Evolutionary conservation across 352 stramenopile genomes (phyloP), one percentile per base, ranked within the genome.

Genomic region (Globisporangium acanthophoron): DNA sequence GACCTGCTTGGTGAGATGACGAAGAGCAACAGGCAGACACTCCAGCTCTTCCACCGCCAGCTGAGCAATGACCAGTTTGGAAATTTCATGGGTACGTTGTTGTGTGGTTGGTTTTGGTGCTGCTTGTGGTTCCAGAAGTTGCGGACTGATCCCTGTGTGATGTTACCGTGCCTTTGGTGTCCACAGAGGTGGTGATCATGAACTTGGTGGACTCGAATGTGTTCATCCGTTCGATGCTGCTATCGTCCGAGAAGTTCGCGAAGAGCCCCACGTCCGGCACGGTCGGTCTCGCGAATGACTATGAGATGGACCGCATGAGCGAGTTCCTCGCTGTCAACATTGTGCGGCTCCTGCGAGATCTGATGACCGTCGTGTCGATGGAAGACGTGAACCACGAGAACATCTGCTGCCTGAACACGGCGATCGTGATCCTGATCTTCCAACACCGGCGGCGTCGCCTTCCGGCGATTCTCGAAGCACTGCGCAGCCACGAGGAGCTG

Each of bases 191-290:
- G 43, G 88, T 97, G 52, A 88, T 96, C 50, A 72, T 89, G 27
- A 97, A 98, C 69, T 70, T 99, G 13, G 90, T 99, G 24, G 94
- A 98, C 69, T 98, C 90, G 37, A 99, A 99, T 61, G 95, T 99
- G 45, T 99, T 99, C 61, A 87, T 99, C 50, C 87, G 94, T 16
- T 97, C 92, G 37, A 90, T 98, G 71, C 66, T 97, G 9, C 59
- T 96, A 11, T 94, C 85, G 13, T 77, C 78, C 0, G 83, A 91
- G 49, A 86, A 90, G 61, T 88, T 91, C 56, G 69, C 73, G 0
- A 75, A 80, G 39, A 49, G 74, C 15, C 58, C 76, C 9, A 58
- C 56, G 44, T 61, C 52, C 8, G 71, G 69, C 2, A 81, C 62
- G 1, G 78, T 81, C 53, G 76, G 70, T 18, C 52, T 82, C 50